phyloP scores from a whole-genome alignment of 2,329 filamentous ascomycete genomes.

The Ascochyta viciae-villosae region DNA sequence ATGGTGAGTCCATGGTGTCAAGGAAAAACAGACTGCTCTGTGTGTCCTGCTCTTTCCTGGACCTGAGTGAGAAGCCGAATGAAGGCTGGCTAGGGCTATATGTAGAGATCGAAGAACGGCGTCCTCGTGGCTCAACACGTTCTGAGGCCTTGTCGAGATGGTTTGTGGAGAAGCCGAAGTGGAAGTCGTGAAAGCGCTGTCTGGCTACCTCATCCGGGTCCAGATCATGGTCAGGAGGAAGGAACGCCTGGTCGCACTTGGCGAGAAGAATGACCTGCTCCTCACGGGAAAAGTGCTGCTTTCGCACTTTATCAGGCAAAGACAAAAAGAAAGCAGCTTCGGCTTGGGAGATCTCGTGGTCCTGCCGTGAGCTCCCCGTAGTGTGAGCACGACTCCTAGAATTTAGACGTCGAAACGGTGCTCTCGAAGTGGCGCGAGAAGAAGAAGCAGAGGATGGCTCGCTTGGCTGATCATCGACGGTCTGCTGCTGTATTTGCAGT shows the following conservation, averaged over 20 bases:
- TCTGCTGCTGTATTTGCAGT: constrained; percentile 67
- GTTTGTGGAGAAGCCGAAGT: constrained; percentile 35
- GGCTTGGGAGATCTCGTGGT: constrained; percentile 55
- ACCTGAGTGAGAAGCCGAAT: constrained; percentile 16
- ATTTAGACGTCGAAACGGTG: constrained; percentile 12
- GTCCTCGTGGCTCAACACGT: constrained; percentile 25
- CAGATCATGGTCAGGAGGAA: constrained; percentile 17
- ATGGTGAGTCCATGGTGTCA: constrained; percentile 29
- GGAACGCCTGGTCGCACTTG: constrained; percentile 30
- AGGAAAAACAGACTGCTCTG: constrained; percentile 35
- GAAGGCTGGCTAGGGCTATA: constrained; percentile 28
- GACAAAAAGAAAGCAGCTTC: constrained; percentile 73
- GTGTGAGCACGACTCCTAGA: constrained; percentile 7
- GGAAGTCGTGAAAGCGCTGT: constrained; percentile 44
- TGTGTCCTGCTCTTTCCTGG: constrained; percentile 26
- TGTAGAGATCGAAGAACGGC: constrained; percentile 27
- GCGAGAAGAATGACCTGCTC: constrained; percentile 69
- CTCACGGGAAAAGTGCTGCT: constrained; percentile 73
- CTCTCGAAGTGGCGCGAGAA: constrained; percentile 29
- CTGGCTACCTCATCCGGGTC: constrained; percentile 24
- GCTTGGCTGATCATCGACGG: constrained; percentile 29
- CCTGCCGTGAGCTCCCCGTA: constrained; percentile 14
- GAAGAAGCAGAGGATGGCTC: constrained; percentile 32
- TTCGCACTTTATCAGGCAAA: constrained; percentile 75
- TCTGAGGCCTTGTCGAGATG: constrained; percentile 8